Evolutionary conservation across 768 basidiomycete species (phyloP).

Genomic region (Auricularia sp.): DNA sequence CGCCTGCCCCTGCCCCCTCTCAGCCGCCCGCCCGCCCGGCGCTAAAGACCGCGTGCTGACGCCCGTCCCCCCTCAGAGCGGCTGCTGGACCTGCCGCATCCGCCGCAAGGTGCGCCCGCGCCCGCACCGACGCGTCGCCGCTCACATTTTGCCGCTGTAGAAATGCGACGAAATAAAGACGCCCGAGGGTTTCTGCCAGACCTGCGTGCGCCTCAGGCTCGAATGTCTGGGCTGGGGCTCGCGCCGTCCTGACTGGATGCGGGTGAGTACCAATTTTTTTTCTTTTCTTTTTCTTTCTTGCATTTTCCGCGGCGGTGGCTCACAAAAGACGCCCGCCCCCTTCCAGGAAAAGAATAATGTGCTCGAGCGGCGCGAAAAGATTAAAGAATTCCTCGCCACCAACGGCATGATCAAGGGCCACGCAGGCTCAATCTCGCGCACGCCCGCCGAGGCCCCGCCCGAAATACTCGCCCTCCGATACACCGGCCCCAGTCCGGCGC

Average conservation of each 20-base stretch:
- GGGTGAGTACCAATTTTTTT: slow-evolving; percentile 39
- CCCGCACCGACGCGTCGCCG: slow-evolving; percentile 6
- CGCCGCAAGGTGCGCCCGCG: slow-evolving; percentile 57
- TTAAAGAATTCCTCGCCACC: slow-evolving; percentile 65
- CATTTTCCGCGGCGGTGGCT: not conserved
- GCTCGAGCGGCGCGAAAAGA: slow-evolving; percentile 59
- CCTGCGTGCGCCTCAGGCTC: slow-evolving; percentile 69
- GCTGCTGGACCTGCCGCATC: slow-evolving; percentile 82
- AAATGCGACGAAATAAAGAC: slow-evolving; percentile 77
- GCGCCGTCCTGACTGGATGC: slow-evolving; percentile 77
- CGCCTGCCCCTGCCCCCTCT: not conserved
- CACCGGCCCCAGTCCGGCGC: slow-evolving; percentile 1
- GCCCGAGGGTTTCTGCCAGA: slow-evolving; percentile 52
- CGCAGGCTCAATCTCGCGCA: slow-evolving; percentile 37
- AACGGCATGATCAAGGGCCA: slow-evolving; percentile 89
- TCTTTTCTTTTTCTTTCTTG: too few relatives aligned
- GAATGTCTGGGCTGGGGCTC: slow-evolving; percentile 80
- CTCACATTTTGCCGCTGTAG: slow-evolving; percentile 28
- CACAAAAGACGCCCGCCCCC: slow-evolving; percentile 2
- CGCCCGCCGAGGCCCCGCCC: slow-evolving; percentile 1
- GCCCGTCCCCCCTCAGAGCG: slow-evolving; percentile 16
- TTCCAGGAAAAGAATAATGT: slow-evolving; percentile 61
- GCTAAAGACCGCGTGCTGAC: not conserved
- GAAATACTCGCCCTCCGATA: not conserved
- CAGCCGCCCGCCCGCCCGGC: not conserved